Percentiles rank a stretch among this genome's conserved stretches.
Evolutionary conservation across 2,329 filamentous ascomycete species (phyloP).

Genomic region (Xylariaceae sp.): DNA sequence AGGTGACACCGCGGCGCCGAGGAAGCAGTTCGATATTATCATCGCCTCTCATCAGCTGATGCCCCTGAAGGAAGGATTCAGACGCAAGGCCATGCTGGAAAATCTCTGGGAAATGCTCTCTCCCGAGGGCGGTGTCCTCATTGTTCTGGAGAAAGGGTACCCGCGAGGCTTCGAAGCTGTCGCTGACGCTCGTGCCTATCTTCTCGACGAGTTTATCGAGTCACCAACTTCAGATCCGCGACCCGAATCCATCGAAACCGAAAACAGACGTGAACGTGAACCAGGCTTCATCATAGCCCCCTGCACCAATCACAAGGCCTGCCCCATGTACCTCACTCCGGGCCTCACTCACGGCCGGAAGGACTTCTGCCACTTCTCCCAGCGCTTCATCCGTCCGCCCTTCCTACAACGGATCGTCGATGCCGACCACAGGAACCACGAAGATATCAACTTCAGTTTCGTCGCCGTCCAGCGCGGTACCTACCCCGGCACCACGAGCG

Average conservation of each 20-base stretch:
- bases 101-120: constrained; percentile 87
- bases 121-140: constrained; percentile 76
- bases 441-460: constrained; percentile 89
- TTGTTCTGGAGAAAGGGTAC: constrained; percentile 86
- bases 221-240: constrained; percentile 28
- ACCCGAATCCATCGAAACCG: constrained; percentile 38
- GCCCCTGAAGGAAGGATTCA: constrained; percentile 66
- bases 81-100: constrained; percentile 72
- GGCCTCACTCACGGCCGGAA: constrained; percentile 70
- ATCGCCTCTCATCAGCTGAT: constrained; percentile 82
- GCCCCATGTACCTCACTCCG: constrained; percentile 77
- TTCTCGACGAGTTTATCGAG: constrained; percentile 63
- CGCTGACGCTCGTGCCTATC: constrained; percentile 71
- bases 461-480: constrained; percentile 76
- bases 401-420: constrained; percentile 75
- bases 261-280: constrained; percentile 44
- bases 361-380: constrained; percentile 86
- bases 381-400: constrained; percentile 77
- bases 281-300: constrained; percentile 61
- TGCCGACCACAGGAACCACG: constrained; percentile 68
- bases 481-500: constrained; percentile 32
- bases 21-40: constrained; percentile 84
- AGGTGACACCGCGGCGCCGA: constrained; percentile 46
- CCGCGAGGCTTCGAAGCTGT: constrained; percentile 89
- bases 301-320: constrained; percentile 83